Evolutionary conservation across 169 alveolate genomes (phyloP), one percentile per base, ranked within the genome.

Genomic region (Toxoplasma gondii): DNA sequence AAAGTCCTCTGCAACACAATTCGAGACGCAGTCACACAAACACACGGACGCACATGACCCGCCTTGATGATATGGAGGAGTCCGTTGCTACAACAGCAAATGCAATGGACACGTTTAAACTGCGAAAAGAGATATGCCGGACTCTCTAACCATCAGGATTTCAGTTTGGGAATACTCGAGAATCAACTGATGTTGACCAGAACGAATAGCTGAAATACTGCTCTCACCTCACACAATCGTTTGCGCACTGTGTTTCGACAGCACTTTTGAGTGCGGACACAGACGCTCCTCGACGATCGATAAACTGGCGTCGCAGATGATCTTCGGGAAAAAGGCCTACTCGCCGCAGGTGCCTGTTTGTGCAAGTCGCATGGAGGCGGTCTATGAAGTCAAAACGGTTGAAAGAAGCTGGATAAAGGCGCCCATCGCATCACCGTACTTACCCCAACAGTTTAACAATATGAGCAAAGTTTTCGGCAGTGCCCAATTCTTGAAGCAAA

Each of bases 241-340:
- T 36, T 24, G 44, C 5, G 45, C 84, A 74, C 84, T 74, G 84
- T 38, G 41, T 74, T 24, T 74, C 84, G 84, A 74, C 27, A n/a
- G 84, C 84, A 9, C 29, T 10, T 38, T 74, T 74, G 9, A n/a
- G 41, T 10, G 49, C 29, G 34, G 41, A 36, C 12, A 74, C 84
- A 38, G 84, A 34, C 31, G 45, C 49, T n/a, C 84, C 45, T n/a
- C 84, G 84, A 34, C 84, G 84, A n/a, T 74, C 45, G 44, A 74
- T 74, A 19, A 74, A 36, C 84, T 74, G 49, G 27, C 0, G 41
- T 44, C 84, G 84, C 84, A 74, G 44, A 19, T 74, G 44, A 12
- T 12, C 45, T 34, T 74, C 84, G 22, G 84, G 7, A n/a, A 74
- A 2, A 34, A 74, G 41, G 49, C 45, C 84, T 24, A 74, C 49